Conservation (phyloP, 2,329 filamentous ascomycete genomes). For the Albifimbria verrucaria region DNA sequence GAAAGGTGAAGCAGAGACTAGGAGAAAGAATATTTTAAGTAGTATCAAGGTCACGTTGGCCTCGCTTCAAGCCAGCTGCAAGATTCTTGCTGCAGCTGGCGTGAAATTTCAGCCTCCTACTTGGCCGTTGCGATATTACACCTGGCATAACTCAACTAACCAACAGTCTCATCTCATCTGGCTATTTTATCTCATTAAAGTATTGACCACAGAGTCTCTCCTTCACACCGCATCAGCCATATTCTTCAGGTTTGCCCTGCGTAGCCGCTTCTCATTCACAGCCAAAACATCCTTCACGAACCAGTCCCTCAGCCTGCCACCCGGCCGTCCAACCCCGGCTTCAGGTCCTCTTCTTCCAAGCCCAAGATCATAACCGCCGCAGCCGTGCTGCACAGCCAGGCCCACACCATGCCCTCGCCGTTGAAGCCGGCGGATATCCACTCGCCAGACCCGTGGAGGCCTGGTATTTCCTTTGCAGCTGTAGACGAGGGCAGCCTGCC, state of each 20-base stretch:
- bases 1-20: too few relatives aligned
- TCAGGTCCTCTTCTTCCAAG: slow-evolving; percentile 26
- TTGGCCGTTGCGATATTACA: too few relatives aligned
- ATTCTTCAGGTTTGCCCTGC: slow-evolving; percentile 32
- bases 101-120: too few relatives aligned
- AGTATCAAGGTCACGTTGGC: too few relatives aligned
- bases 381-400: slow-evolving; percentile 49
- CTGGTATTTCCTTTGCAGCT: background rate
- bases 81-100: too few relatives aligned
- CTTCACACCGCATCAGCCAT: slow-evolving; percentile 18
- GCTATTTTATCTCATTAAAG: too few relatives aligned
- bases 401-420: slow-evolving; percentile 52
- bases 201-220: too few relatives aligned
- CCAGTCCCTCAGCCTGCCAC: slow-evolving; percentile 34
- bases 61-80: too few relatives aligned
- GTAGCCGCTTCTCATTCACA: slow-evolving; percentile 29
- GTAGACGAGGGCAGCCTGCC: slow-evolving; percentile 36
- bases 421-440: slow-evolving; percentile 51
- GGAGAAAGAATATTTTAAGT: too few relatives aligned
- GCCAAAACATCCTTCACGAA: slow-evolving; percentile 33
- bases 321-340: slow-evolving; percentile 29
- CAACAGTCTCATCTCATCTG: too few relatives aligned
- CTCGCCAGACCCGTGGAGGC: slow-evolving; percentile 29
- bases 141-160: too few relatives aligned
- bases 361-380: slow-evolving; percentile 43